Evolutionary conservation across 495 filamentous ascomycete species (phyloP), one percentile per base, ranked within the genome.

Genomic region (Annulohypoxylon maeteangense): DNA sequence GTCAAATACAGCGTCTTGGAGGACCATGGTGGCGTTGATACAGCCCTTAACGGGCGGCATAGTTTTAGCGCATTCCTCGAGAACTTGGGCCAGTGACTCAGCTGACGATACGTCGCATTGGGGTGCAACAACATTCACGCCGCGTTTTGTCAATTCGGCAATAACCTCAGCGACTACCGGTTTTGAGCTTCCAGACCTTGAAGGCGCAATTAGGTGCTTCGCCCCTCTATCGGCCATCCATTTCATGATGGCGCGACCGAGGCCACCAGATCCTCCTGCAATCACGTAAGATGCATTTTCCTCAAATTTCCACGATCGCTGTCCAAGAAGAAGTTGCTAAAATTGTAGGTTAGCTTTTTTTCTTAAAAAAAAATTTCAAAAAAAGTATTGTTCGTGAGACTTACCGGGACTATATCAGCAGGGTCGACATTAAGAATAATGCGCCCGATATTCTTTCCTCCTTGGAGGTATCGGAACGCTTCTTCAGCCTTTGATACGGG

Each of bases 181-280:
- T 16, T 65, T 70, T 14, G 47, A 48, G 22, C 67, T 67, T 10
- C 83, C 87, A 3, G 82, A 84, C 27, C 88, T 81, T 11, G 85
- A 86, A 8, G 88, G 74, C 7, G 89, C 77, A 4, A 87, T 78
- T 4, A 91, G 48, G 67, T 87, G 72, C 8, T 75, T 78, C 0
- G 87, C 90, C 0, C 88, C 88, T n/a, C 80, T 75, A 2, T 79
- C 74, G 11, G 79, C 81, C 75, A 91, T 79, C 85, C 83, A 88
- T 7, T 64, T 79, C 4, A 83, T 76, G 25, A 91, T 79, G 18
- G 83, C 79, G 8, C 83, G 80, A 18, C 89, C 89, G 4, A 92
- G 78, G 2, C 87, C 89, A 3, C 87, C 85, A 4, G 86, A 77
- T 22, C 88, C 86, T 12, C 89, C 87, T 7, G 83, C 81, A 4